phyloP scores from a whole-genome alignment of 1,284 basidiomycete species.

The Hymenochaete sp. region DNA sequence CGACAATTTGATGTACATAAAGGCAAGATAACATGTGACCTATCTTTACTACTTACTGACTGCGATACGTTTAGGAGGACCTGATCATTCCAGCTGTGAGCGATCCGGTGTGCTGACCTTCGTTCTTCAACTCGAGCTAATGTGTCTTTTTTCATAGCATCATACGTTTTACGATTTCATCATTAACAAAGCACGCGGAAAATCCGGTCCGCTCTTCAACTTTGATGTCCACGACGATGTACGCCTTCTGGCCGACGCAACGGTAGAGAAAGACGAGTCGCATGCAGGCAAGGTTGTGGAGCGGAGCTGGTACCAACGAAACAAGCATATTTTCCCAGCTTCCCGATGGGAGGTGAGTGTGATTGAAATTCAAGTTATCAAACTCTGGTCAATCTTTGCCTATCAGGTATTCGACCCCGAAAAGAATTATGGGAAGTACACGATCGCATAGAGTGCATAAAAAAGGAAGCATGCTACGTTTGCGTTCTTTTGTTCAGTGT shows the following conservation, averaged over 20 bases:
- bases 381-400: background rate
- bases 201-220: constrained; percentile 96
- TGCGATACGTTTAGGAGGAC: constrained; percentile 59
- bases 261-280: constrained; percentile 95
- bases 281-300: constrained; percentile 99
- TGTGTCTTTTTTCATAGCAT: constrained; percentile 51
- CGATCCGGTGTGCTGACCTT: constrained; percentile 52
- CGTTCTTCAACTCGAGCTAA: constrained; percentile 21
- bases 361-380: background rate
- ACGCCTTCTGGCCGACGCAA: constrained; percentile 89
- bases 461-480: too few relatives aligned
- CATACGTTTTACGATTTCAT: constrained; percentile 99
- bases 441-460: constrained; percentile 57
- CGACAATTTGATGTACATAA: constrained; percentile 98
- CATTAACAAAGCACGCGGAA: constrained; percentile 95
- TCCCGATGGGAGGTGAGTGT: constrained; percentile 81
- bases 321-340: constrained; percentile 97
- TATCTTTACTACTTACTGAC: background rate
- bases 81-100: constrained; percentile 95
- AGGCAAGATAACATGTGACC: constrained; percentile 43
- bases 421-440: constrained; percentile 85
- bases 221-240: constrained; percentile 99
- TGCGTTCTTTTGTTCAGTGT: too few relatives aligned
- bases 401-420: constrained; percentile 81
- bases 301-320: constrained; percentile 90